Evolutionary conservation across 768 basidiomycete species (phyloP), one percentile per base, ranked within the genome.

Genomic region (Tylopilus felleus): DNA sequence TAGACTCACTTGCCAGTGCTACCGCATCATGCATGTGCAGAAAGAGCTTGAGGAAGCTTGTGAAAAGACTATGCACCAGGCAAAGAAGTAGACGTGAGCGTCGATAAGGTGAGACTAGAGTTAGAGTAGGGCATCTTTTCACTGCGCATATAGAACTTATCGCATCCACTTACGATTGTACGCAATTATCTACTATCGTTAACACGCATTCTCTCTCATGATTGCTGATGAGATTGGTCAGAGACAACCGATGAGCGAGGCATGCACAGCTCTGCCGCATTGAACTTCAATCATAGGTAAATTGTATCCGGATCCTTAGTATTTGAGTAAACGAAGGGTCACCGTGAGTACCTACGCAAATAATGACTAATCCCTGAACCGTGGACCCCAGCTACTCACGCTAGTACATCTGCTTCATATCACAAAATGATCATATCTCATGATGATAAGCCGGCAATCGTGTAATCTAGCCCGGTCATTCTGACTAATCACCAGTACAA

Each of bases 31-130:
- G n/a, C n/a, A 88, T 62, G 72, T 93, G 17, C 96, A 98, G 73
- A 85, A 82, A 67, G 95, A 97, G 51, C 82, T 97, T 56, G 85
- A 89, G 67, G 92, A 91, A 29, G 89, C 85, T 14, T 88, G 93
- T 68, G 83, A 83, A 70, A 93, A 91, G 79, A 84, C 86, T 42
- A 71, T 87, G 48, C 80, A 82, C 39, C 77, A 80, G 55, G 70
- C 76, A 41, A 90, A 88, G 78, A 87, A 88, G 75, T 90, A 87
- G 76, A 70, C 14, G 22, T n/a, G 40, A 16, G 38, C 51, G 28
- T 27, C 14, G 14, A 12, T 7, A 27, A 29, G 12, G 35, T 33
- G 42, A 29, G 48, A 40, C 21, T 42, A 48, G 38, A 51, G 22
- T 25, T 50, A 19, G 50, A 42, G 22, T 23, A 21, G 22, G 31